Evolutionary conservation across 768 basidiomycete genomes (phyloP).

Genomic region (Phaeotremella fagi): DNA sequence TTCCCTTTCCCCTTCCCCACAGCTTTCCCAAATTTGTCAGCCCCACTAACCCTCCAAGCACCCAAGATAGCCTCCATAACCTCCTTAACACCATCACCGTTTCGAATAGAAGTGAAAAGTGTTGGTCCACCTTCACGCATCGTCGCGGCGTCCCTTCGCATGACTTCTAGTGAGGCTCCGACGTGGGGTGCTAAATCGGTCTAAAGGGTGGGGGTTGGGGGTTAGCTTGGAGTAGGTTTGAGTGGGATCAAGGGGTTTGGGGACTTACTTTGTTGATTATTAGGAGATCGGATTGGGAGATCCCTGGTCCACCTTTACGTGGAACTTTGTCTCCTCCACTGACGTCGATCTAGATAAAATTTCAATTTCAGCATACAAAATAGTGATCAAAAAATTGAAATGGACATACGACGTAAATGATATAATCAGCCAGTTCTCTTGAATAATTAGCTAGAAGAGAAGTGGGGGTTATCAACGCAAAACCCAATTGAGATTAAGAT

Average conservation of each 20-base stretch:
- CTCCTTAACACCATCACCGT: slow-evolving; percentile 72
- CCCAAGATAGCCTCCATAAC: slow-evolving; percentile 73
- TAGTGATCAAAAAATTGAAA: too few species aligned
- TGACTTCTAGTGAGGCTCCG: slow-evolving; percentile 85
- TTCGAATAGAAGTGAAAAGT: slow-evolving; percentile 77
- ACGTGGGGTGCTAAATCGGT: slow-evolving; percentile 91
- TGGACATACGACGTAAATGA: slow-evolving; percentile 59
- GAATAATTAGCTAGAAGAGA: slow-evolving; percentile 73
- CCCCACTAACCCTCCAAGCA: slow-evolving; percentile 68
- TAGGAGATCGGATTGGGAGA: slow-evolving; percentile 83
- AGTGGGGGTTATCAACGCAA: not conserved
- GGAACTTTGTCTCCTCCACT: slow-evolving; percentile 95
- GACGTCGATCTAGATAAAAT: slow-evolving; percentile 52
- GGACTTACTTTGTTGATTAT: slow-evolving; percentile 82
- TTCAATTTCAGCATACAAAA: too few species aligned
- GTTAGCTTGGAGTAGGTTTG: not conserved
- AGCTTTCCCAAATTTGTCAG: slow-evolving; percentile 36
- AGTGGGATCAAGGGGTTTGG: not conserved
- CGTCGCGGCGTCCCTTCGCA: slow-evolving; percentile 83
- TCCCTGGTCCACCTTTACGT: slow-evolving; percentile 94
- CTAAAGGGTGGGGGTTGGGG: slow-evolving; percentile 51
- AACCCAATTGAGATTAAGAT: not conserved
- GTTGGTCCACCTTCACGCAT: slow-evolving; percentile 97
- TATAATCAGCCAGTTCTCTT: slow-evolving; percentile 92
- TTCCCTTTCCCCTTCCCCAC: slow-evolving; percentile 32